phyloP scores from a whole-genome alignment of 2,329 filamentous ascomycete genomes.

The Hypoxylon sp. region DNA sequence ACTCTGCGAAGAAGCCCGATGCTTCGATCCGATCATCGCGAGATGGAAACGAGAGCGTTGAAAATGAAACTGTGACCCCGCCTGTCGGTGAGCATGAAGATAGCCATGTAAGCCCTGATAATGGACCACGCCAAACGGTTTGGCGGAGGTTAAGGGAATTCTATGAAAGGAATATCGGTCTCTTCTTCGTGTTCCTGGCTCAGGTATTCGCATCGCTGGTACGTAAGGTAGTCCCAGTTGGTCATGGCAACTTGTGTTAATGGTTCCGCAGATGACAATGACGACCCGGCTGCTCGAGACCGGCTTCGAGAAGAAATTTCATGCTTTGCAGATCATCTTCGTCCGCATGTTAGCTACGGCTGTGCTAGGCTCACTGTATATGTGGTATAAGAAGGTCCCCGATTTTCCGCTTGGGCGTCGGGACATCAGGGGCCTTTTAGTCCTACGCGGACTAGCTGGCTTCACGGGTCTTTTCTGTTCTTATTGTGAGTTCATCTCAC shows the following conservation, averaged over 20 bases:
- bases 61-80: conserved; percentile 13
- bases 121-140: conserved; percentile 20
- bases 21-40: conserved; percentile 13
- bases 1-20: conserved; percentile 4
- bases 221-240: conserved; percentile 29
- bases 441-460: conserved; percentile 75
- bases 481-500: conserved; percentile 54
- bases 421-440: conserved; percentile 73
- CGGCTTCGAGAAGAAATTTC: conserved; percentile 60
- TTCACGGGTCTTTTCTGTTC: conserved; percentile 75
- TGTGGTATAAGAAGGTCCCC: conserved; percentile 63
- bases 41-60: conserved; percentile 10
- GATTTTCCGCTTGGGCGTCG: conserved; percentile 76
- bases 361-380: conserved; percentile 57
- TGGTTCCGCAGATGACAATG: conserved; percentile 28
- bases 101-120: not conserved
- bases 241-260: conserved; percentile 13
- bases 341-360: conserved; percentile 60
- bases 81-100: conserved; percentile 21
- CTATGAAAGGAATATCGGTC: conserved; percentile 60
- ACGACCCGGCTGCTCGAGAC: conserved; percentile 53
- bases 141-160: conserved; percentile 58
- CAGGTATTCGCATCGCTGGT: conserved; percentile 61
- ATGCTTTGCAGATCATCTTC: conserved; percentile 61
- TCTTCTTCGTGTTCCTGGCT: conserved; percentile 59